Conservation (phyloP, 805 yeast genomes). For the Metschnikowia gruessii region DNA sequence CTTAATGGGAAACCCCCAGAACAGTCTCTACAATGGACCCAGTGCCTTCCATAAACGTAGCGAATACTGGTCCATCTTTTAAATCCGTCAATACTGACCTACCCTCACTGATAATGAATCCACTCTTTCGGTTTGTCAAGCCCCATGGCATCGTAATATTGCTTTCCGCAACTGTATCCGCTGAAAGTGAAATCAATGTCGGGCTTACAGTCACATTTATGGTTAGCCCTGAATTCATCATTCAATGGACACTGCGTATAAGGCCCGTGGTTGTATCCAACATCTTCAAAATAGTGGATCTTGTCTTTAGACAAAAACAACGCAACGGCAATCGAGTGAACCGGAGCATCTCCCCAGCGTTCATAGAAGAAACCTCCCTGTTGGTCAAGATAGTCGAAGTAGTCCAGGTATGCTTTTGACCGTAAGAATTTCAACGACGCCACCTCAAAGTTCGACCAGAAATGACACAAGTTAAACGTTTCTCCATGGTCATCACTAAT, state of each 20-base stretch:
- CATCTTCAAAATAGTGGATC: constrained; percentile 76
- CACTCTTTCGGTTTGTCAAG: constrained; percentile 65
- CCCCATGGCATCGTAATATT: constrained; percentile 54
- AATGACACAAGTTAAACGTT: constrained; percentile 78
- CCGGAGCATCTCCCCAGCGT: constrained; percentile 95
- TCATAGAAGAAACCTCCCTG: constrained; percentile 82
- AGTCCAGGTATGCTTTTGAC: constrained; percentile 61
- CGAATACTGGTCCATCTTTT: no score
- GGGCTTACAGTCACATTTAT: constrained; percentile 74
- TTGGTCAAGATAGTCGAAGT: constrained; percentile 62
- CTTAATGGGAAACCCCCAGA: no score
- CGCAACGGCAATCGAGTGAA: constrained; percentile 84
- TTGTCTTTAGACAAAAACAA: constrained; percentile 66
- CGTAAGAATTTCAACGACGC: constrained; percentile 76
- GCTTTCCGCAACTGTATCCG: constrained; percentile 67
- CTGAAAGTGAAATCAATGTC: constrained; percentile 73
- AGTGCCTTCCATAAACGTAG: no score
- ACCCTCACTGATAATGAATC: constrained; percentile 45
- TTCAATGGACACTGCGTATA: constrained; percentile 79
- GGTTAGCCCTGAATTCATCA: constrained; percentile 47
- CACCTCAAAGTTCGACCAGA: constrained; percentile 89
- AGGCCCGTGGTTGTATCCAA: constrained; percentile 83
- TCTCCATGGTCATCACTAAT: constrained; percentile 65
- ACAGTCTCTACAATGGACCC: no score
- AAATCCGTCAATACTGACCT: no score